These are phyloP conservation scores for Suillus plorans DNA, from an alignment of 768 basidiomycete species.

Conservation along the genomic window DNA sequence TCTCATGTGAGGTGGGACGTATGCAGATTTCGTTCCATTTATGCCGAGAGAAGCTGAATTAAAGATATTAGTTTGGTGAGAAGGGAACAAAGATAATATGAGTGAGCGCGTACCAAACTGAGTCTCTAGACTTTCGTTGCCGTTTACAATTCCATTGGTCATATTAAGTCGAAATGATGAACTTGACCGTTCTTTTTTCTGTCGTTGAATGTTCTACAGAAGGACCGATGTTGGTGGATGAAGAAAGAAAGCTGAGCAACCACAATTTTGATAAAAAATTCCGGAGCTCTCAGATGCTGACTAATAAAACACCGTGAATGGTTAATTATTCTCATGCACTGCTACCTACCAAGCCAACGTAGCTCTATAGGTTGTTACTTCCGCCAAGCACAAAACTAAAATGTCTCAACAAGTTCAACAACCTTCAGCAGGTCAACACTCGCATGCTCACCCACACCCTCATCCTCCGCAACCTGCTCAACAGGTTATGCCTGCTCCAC, in stretches of 20 bases:
- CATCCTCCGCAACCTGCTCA: constrained; percentile 31
- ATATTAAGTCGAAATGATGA: constrained; percentile 56
- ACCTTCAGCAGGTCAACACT: constrained; percentile 45
- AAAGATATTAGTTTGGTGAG: constrained; percentile 5
- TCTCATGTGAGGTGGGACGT: constrained; percentile 89
- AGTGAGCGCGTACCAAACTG: constrained; percentile 58
- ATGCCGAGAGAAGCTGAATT: constrained; percentile 71
- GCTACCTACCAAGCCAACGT: background rate
- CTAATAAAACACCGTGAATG: constrained; percentile 10
- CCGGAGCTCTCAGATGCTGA: constrained; percentile 25
- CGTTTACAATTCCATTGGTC: constrained; percentile 92
- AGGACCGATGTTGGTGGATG: constrained; percentile 27
- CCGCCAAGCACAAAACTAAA: background rate
- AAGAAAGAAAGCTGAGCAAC: constrained; percentile 22
- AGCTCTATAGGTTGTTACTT: background rate
- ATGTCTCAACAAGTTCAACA: constrained; percentile 72
- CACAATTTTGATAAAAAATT: constrained; percentile 25
- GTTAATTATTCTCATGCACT: constrained; percentile 14
- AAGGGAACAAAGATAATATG: background rate
- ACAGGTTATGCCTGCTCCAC: constrained; percentile 43
- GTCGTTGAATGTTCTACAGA: constrained; percentile 31
- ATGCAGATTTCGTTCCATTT: constrained; percentile 68
- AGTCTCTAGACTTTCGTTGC: constrained; percentile 66
- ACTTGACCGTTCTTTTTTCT: constrained; percentile 27
- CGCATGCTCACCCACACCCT: constrained; percentile 42